Conservation (phyloP, 352 stramenopile genomes). For the Pythium grandisporangium region DNA sequence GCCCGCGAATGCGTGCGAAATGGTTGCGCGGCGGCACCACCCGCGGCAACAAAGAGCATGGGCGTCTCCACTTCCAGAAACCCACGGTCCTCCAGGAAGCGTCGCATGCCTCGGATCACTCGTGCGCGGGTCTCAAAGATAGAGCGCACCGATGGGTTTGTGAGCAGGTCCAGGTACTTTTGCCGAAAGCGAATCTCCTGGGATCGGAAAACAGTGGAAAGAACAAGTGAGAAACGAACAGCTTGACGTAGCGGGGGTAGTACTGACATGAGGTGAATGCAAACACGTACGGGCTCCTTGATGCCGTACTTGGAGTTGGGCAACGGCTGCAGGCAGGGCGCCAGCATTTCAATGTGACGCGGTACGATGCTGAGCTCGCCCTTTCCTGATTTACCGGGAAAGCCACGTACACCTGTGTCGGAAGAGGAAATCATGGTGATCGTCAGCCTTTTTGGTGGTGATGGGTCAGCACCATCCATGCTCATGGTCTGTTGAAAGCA, state of each 20-base stretch:
- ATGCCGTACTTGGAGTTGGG: conserved; percentile 93
- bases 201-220: conserved; percentile 48
- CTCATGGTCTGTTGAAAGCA: no score
- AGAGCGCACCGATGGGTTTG: conserved; percentile 88
- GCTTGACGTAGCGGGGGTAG: no score
- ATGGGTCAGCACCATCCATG: no score
- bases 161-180: conserved; percentile 98
- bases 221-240: conserved; percentile 5
- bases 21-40: conserved; percentile 94
- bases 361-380: conserved; percentile 80
- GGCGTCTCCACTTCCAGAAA: conserved; percentile 95
- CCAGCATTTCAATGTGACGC: conserved; percentile 87
- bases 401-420: conserved; percentile 60
- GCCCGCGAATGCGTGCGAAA: conserved; percentile 98
- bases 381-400: conserved; percentile 75
- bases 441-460: no score
- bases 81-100: conserved; percentile 57
- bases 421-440: no score
- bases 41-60: conserved; percentile 98
- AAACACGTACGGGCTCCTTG: conserved; percentile 59
- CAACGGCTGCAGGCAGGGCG: conserved; percentile 89
- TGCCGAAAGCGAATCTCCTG: conserved; percentile 97
- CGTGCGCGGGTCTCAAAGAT: conserved; percentile 93
- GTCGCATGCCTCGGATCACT: conserved; percentile 49
- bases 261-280: no score